Conservation (phyloP, 1,284 basidiomycete species). For the Rhodotorula sp. region DNA sequence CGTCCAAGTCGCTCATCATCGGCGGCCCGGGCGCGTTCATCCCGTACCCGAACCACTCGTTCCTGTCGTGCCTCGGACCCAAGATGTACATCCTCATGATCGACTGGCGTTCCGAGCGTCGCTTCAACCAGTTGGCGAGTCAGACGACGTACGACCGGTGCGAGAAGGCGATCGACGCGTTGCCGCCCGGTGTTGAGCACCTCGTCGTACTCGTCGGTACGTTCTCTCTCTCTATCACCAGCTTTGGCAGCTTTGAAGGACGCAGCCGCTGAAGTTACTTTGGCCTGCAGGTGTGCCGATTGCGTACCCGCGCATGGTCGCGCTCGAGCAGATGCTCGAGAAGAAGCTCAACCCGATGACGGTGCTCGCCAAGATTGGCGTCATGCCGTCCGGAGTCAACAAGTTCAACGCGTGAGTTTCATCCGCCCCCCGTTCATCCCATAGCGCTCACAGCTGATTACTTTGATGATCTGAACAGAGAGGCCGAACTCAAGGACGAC, state of each 20-base stretch:
- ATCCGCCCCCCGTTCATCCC: too few species aligned
- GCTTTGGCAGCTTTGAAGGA: neutral
- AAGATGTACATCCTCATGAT: slow-evolving; percentile 62
- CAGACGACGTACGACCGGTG: slow-evolving; percentile 67
- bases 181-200: slow-evolving; percentile 72
- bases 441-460: too few species aligned
- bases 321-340: slow-evolving; percentile 67
- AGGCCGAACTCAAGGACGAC: slow-evolving; percentile 88
- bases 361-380: slow-evolving; percentile 63
- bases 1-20: slow-evolving; percentile 56
- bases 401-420: slow-evolving; percentile 63
- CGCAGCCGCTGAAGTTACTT: neutral
- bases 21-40: slow-evolving; percentile 75
- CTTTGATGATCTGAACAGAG: too few species aligned
- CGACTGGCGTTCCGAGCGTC: slow-evolving; percentile 82
- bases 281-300: slow-evolving; percentile 59
- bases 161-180: slow-evolving; percentile 55
- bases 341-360: slow-evolving; percentile 79
- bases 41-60: slow-evolving; percentile 75
- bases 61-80: slow-evolving; percentile 59
- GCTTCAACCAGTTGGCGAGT: slow-evolving; percentile 73
- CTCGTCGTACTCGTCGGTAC: slow-evolving; percentile 74
- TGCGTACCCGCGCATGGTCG: slow-evolving; percentile 92
- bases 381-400: slow-evolving; percentile 32
- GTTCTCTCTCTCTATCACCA: neutral